Evolutionary conservation across 2,329 filamentous ascomycete genomes (phyloP), one percentile per base, ranked within the genome.

Genomic region (Cylindrodendrum hubeiense): DNA sequence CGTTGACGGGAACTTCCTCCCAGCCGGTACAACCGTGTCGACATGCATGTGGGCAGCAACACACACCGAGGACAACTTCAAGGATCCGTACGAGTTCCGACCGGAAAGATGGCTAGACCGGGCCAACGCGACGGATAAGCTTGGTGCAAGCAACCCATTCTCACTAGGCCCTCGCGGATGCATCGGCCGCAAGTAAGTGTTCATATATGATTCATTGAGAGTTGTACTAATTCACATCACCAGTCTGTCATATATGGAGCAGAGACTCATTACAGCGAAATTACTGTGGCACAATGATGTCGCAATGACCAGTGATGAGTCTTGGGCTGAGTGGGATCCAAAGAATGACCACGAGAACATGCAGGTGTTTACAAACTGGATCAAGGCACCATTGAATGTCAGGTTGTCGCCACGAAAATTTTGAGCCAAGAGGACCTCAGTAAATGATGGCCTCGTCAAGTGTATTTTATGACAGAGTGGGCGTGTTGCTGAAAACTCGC

Each of bases 231-330:
- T 17, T 4, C 3, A 19, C 9, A 2, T 10, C 17, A 4, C 2
- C 62, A 86, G 85, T 59, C 76, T 87, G 26, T 84, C 85, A 1
- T 84, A 84, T 51, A 78, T 81, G 26, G 85, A 87, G 69, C 84
- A 87, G 79, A 79, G 85, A 5, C 72, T 85, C 5, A 82, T 87
- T 28, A 71, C 87, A 8, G 80, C 83, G 0, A 80, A 80, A 2
- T 66, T 87, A 5, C 64, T 87, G 1, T 87, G 79, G 72, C 83
- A 83, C 50, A 87, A 86, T 66, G 84, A 87, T 60, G 62, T 86
- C 4, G 34, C 43, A 39, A 64, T 60, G 55, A 60, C 66, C 68
- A 71, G 41, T 5, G 55, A 64, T 19, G 61, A 64, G 26, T 50
- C 43, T 34, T 64, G 61, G 75, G 67, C 75, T 39, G 52, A 73